Evolutionary conservation across 129 eudicot genomes (phyloP).

Genomic region (Ambrosia artemisiifolia): DNA sequence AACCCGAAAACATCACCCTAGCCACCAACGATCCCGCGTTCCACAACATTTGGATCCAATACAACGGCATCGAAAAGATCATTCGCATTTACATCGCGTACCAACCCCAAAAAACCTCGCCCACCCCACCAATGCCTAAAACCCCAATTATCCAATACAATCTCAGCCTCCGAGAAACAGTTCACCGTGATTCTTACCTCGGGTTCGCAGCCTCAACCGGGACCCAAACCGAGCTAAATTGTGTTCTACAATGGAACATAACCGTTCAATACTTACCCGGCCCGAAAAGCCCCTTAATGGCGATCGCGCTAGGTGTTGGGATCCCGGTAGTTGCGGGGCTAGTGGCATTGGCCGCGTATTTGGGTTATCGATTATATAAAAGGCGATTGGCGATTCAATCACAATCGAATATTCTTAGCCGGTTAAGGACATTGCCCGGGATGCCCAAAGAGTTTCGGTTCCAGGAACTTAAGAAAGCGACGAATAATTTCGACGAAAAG

Average conservation of each 20-base stretch:
- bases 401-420: slow-evolving; percentile 45
- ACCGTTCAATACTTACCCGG: slow-evolving; percentile 40
- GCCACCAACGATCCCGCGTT: slow-evolving; percentile 38
- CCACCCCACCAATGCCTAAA: slow-evolving; percentile 48
- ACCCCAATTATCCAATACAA: slow-evolving; percentile 36
- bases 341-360: slow-evolving; percentile 26
- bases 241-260: slow-evolving; percentile 69
- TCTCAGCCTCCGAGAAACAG: slow-evolving; percentile 42
- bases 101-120: background rate
- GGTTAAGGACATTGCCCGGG: slow-evolving; percentile 67
- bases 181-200: slow-evolving; percentile 43
- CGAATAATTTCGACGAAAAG: slow-evolving; percentile 77
- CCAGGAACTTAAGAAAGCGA: slow-evolving; percentile 72
- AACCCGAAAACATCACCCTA: slow-evolving; percentile 26
- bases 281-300: slow-evolving; percentile 16
- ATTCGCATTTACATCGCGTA: slow-evolving; percentile 52
- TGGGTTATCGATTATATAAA: slow-evolving; percentile 26
- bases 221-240: slow-evolving; percentile 37
- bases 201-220: slow-evolving; percentile 93
- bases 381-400: slow-evolving; percentile 20
- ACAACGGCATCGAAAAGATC: slow-evolving; percentile 45
- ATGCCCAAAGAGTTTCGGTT: slow-evolving; percentile 63
- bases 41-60: slow-evolving; percentile 61
- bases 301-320: slow-evolving; percentile 48
- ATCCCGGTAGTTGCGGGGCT: slow-evolving; percentile 39